phyloP scores from a whole-genome alignment of 305 asterid genomes.

The Ruellia speciosa region DNA sequence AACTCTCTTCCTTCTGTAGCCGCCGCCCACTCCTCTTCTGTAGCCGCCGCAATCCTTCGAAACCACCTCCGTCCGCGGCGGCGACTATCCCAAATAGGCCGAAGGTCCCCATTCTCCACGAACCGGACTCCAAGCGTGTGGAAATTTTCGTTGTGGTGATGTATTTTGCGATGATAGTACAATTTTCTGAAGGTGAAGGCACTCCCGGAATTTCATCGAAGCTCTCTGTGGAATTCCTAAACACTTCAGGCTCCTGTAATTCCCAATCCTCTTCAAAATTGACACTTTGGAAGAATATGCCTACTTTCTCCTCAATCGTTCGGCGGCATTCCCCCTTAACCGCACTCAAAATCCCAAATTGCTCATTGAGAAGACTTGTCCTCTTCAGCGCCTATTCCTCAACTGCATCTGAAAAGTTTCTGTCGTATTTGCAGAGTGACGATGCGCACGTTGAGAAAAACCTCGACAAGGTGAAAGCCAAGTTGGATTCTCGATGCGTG shows the following conservation, averaged over 20 bases:
- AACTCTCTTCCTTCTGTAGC: too few species aligned
- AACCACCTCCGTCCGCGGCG: too few species aligned
- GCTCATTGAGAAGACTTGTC: conserved; percentile 15
- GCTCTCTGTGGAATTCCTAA: too few species aligned
- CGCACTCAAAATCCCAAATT: conserved; percentile 21
- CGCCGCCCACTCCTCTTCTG: too few species aligned
- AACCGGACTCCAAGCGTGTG: too few species aligned
- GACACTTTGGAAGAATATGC: conserved; percentile 17
- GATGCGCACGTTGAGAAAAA: conserved; percentile 36
- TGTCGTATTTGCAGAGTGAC: conserved; percentile 38
- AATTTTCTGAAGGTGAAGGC: too few species aligned
- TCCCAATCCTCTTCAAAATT: neutral
- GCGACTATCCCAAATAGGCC: too few species aligned
- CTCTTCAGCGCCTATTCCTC: conserved; percentile 34
- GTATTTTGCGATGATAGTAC: too few species aligned
- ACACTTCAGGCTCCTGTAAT: conserved; percentile 9
- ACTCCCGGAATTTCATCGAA: too few species aligned
- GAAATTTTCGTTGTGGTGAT: too few species aligned
- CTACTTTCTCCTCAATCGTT: conserved; percentile 24
- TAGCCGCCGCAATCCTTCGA: too few species aligned
- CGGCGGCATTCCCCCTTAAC: conserved; percentile 22
- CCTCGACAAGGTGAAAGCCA: conserved; percentile 35
- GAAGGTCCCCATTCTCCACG: too few species aligned
- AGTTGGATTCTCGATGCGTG: conserved; percentile 46
- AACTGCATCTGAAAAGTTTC: conserved; percentile 36